Conservation (phyloP, 345 rosid species). For the Bruguiera gymnorhiza region DNA sequence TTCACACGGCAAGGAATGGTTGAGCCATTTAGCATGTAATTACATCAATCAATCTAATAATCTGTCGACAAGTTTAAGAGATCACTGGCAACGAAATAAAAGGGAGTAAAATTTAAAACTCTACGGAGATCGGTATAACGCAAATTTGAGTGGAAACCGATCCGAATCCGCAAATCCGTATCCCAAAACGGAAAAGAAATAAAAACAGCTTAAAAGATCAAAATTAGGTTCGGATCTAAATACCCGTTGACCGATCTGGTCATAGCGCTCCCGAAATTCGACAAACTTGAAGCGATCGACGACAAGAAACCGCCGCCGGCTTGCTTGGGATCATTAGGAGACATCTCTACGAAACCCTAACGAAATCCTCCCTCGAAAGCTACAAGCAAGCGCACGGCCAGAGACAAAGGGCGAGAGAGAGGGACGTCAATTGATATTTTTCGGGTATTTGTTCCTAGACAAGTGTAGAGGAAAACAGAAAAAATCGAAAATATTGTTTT, state of each 20-base stretch:
- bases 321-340: slow-evolving; percentile 69
- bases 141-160: too few relatives aligned
- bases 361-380: neutral
- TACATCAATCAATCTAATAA: too few relatives aligned
- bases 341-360: slow-evolving; percentile 40
- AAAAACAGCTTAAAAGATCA: neutral
- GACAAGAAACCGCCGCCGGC: slow-evolving; percentile 70
- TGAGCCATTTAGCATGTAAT: too few relatives aligned
- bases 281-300: slow-evolving; percentile 66
- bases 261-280: slow-evolving; percentile 73
- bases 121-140: too few relatives aligned
- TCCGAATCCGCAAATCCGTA: too few relatives aligned
- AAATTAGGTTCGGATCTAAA: slow-evolving; percentile 22
- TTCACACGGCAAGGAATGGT: too few relatives aligned
- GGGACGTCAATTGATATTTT: neutral
- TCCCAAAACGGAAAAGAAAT: too few relatives aligned
- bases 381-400: neutral
- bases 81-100: too few relatives aligned
- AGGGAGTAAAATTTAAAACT: too few relatives aligned
- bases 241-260: slow-evolving; percentile 95
- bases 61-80: too few relatives aligned
- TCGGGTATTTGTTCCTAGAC: neutral
- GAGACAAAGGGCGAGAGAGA: neutral
- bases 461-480: neutral
- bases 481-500: neutral